Conservation (phyloP, 495 filamentous ascomycete genomes). For the Lichina pygmaea region DNA sequence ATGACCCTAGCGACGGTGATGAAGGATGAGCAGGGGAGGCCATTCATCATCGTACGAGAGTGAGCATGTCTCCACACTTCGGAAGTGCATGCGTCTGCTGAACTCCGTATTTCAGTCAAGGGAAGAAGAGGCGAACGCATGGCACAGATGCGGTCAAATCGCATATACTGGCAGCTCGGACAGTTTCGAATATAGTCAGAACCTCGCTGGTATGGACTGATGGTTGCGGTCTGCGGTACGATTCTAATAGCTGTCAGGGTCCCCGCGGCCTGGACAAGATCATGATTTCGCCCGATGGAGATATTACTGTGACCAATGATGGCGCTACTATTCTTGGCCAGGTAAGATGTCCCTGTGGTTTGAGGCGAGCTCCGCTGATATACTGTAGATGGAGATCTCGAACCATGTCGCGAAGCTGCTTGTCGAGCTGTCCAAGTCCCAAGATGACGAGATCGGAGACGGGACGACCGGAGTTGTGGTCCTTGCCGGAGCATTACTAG, state of each 20-base stretch:
- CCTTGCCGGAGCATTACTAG: constrained; percentile 75
- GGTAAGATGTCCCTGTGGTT: constrained; percentile 14
- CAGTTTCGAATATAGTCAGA: constrained; percentile 91
- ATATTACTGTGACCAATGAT: constrained; percentile 98
- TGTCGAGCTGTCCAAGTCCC: constrained; percentile 94
- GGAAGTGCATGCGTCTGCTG: not conserved
- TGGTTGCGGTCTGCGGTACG: not conserved
- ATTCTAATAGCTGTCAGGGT: constrained; percentile 21
- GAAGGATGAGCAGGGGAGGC: constrained; percentile 86
- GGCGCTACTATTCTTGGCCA: constrained; percentile 89
- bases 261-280: constrained; percentile 97
- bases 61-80: constrained; percentile 20
- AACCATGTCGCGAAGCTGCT: constrained; percentile 95
- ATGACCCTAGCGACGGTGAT: constrained; percentile 32
- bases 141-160: constrained; percentile 93
- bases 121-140: constrained; percentile 90
- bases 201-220: constrained; percentile 41
- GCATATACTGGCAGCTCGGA: constrained; percentile 88
- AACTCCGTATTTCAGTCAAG: constrained; percentile 33
- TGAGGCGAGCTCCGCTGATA: not conserved
- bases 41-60: constrained; percentile 98
- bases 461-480: constrained; percentile 97
- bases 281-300: constrained; percentile 91
- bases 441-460: constrained; percentile 97
- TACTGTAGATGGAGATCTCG: constrained; percentile 73